Evolutionary conservation across 768 basidiomycete genomes (phyloP).

Genomic region (Pleurotus salmoneostramineus): DNA sequence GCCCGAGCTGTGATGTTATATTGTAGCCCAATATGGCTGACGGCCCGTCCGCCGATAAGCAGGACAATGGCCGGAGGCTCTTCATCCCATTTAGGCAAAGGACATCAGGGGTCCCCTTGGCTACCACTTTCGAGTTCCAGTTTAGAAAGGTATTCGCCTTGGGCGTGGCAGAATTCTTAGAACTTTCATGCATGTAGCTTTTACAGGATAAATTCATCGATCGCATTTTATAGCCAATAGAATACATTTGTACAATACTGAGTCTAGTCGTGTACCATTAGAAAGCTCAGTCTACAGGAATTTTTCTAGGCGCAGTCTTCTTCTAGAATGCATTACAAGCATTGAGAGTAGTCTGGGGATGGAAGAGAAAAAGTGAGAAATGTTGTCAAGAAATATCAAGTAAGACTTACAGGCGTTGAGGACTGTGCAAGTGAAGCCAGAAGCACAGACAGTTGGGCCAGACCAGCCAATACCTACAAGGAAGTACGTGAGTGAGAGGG

Average conservation of each 20-base stretch:
- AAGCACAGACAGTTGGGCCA: conserved; percentile 26
- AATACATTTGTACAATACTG: not conserved
- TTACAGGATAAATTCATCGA: too few relatives aligned
- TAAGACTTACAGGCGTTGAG: conserved; percentile 16
- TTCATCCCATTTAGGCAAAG: not conserved
- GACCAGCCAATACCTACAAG: conserved; percentile 19
- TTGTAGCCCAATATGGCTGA: too few relatives aligned
- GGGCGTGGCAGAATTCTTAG: not conserved
- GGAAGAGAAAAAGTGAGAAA: not conserved
- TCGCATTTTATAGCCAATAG: not conserved
- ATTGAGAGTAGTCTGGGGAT: conserved; percentile 2
- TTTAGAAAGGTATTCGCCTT: not conserved
- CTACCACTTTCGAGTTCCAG: too few relatives aligned
- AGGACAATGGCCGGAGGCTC: not conserved
- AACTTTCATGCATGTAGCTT: too few relatives aligned
- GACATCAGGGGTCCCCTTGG: not conserved
- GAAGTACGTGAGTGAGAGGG: not conserved
- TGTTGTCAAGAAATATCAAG: not conserved
- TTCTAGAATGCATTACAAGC: not conserved
- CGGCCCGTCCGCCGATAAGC: too few relatives aligned
- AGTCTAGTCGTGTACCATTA: not conserved
- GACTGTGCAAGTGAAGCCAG: conserved; percentile 21
- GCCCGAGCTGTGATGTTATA: too few relatives aligned
- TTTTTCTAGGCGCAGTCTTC: not conserved
- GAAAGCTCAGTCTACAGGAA: not conserved